phyloP scores from a whole-genome alignment of 2,329 filamentous ascomycete genomes.

The Fusarium newnesense region DNA sequence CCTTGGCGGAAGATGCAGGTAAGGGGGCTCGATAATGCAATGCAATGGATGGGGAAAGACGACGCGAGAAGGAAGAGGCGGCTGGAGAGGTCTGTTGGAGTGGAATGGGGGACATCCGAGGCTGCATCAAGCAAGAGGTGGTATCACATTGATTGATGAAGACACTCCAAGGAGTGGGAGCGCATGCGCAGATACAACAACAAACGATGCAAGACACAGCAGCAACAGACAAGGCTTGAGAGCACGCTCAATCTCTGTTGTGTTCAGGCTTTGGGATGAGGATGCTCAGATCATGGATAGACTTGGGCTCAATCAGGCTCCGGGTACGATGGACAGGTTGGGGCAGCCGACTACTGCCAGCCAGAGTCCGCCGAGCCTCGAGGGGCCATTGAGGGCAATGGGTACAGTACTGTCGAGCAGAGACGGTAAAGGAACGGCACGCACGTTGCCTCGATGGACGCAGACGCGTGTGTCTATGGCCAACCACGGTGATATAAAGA shows the following conservation, averaged over 20 bases:
- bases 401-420: constrained; percentile 12
- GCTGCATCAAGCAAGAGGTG: constrained; percentile 49
- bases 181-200: constrained; percentile 32
- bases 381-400: constrained; percentile 21
- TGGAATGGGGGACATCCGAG: constrained; percentile 47
- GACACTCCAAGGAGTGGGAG: constrained; percentile 46
- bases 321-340: constrained; percentile 23
- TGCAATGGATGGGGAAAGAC: constrained; percentile 45
- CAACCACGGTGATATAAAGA: constrained; percentile 7
- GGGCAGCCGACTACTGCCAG: constrained; percentile 32
- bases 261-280: constrained; percentile 19
- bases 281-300: constrained; percentile 36
- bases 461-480: constrained; percentile 34
- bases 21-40: constrained; percentile 52
- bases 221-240: constrained; percentile 20
- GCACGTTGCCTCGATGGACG: constrained; percentile 27
- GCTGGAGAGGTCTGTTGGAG: constrained; percentile 43
- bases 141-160: constrained; percentile 51
- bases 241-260: constrained; percentile 31
- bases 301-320: constrained; percentile 34
- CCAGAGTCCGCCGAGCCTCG: constrained; percentile 30
- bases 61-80: constrained; percentile 46
- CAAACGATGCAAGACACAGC: constrained; percentile 32
- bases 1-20: constrained; percentile 59
- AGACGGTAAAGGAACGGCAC: constrained; percentile 28